Base-by-base conservation (phyloP, 192 early-diverging fungal species). In the Umbelopsis sp. region DNA sequence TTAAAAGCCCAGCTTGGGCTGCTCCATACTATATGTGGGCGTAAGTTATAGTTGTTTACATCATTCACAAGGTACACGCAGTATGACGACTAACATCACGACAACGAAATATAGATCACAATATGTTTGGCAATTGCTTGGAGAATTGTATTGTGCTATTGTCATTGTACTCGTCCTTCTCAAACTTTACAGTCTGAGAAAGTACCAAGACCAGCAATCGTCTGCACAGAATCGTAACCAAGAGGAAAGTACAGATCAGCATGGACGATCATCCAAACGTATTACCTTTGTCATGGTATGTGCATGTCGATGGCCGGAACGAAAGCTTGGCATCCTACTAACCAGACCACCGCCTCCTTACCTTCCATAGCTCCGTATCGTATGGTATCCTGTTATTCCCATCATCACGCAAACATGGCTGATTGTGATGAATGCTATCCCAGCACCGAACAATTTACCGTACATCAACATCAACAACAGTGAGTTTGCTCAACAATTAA, bases 271-370 rank as follows among this genome's bases (percentile, higher is more conserved):
- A n/a, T 25, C 22, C 14, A 44, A 34, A 22, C 66, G 66, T 12
- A 67, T 67, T 29, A 67, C 41, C n/a, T 67, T 67, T 67, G 66
- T 67, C 2, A 67, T 67, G 66, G 66, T 67, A 67, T 41, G 66
- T 25, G 38, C 21, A 45, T 17, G 34, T 10, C 3, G 22, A 45
- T 67, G 16, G 26, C 26, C 10, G 24, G 25, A 24, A 26, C 31
- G 29, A 29, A 26, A 34, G 56, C 56, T 34, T 32, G 20, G 31
- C 0, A 0, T 41, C 38, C 7, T 41, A 41, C 38, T 67, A 29
- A 67, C 9, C 41, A 20, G 29, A 1, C 26, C 22, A 36, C 3
- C 24, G n/a, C n/a, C n/a, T n/a, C n/a, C n/a, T n/a, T n/a, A n/a
- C n/a, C n/a, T n/a, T n/a, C 24, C 7, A 44, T 22, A 67, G 66